Evolutionary conservation across 2,329 filamentous ascomycete genomes (phyloP).

Genomic region (Aspergillus hortae): DNA sequence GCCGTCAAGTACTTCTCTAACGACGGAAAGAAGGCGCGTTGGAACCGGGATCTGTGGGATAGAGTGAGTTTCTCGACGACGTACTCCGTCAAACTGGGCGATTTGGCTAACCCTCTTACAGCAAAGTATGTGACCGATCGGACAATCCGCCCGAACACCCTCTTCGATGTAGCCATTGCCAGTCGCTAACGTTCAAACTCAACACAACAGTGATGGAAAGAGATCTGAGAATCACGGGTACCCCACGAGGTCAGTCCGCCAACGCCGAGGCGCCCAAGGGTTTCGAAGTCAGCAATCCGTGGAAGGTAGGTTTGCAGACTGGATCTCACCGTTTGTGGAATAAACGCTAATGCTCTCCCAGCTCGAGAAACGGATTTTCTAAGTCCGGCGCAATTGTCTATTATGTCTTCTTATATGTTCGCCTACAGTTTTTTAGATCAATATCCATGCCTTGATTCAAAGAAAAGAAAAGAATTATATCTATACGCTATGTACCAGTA

Average conservation of each 20-base stretch:
- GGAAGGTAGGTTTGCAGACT: slow-evolving; percentile 51
- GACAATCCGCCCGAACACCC: slow-evolving; percentile 7
- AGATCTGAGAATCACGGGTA: slow-evolving; percentile 61
- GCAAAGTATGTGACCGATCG: slow-evolving; percentile 50
- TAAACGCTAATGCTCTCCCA: slow-evolving; percentile 21
- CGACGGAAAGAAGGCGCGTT: slow-evolving; percentile 59
- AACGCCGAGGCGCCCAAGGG: slow-evolving; percentile 56
- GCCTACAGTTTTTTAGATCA: slow-evolving; percentile 14
- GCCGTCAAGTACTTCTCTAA: slow-evolving; percentile 59
- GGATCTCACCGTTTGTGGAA: neutral
- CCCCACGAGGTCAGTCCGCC: slow-evolving; percentile 59
- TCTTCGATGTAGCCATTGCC: neutral
- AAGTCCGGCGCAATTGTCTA: slow-evolving; percentile 22
- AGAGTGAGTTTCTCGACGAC: slow-evolving; percentile 47
- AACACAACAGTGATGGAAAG: slow-evolving; percentile 60
- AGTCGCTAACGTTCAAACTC: slow-evolving; percentile 17
- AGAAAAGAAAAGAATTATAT: neutral
- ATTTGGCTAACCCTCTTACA: slow-evolving; percentile 42
- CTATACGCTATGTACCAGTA: slow-evolving; percentile 21
- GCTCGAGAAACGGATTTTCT: slow-evolving; percentile 41
- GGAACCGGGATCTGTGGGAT: slow-evolving; percentile 62
- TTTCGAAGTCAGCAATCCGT: slow-evolving; percentile 65
- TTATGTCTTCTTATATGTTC: slow-evolving; percentile 21
- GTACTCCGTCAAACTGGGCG: slow-evolving; percentile 12
- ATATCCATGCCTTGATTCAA: slow-evolving; percentile 17